Evolutionary conservation across 257 asterid species (phyloP).

Genomic region (Paraleonurus japonicus): DNA sequence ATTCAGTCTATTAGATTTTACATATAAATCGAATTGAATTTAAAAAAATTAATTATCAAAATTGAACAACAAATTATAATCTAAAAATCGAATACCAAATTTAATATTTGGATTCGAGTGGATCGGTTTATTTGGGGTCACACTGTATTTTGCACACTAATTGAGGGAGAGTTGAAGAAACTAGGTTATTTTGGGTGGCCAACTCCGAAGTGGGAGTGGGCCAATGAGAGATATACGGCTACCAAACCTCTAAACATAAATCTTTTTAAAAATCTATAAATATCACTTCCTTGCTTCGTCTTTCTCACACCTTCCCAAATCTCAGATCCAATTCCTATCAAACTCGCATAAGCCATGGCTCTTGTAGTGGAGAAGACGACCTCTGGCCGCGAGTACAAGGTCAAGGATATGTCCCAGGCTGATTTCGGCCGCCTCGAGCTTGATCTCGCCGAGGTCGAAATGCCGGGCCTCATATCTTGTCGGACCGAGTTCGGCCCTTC

Average conservation of each 20-base stretch:
- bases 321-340: conserved; percentile 13
- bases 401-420: conserved; percentile 55
- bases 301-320: conserved; percentile 1
- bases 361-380: conserved; percentile 32
- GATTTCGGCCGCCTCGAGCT: conserved; percentile 51
- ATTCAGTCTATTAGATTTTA: no score
- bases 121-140: no score
- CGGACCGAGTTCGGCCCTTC: conserved; percentile 34
- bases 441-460: conserved; percentile 51
- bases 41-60: no score
- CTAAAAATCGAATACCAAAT: no score
- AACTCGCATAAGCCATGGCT: conserved; percentile 17
- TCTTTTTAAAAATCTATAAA: neutral
- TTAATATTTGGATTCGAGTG: no score
- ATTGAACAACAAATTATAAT: no score
- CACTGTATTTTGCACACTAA: no score
- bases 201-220: neutral
- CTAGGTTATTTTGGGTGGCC: neutral
- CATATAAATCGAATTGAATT: no score
- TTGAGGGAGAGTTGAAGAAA: no score
- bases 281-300: neutral
- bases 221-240: neutral
- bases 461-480: conserved; percentile 44
- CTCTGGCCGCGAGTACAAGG: conserved; percentile 60
- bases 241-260: neutral